Percentiles rank a stretch among this genome's conserved stretches.
phyloP scores from a whole-genome alignment of 2,329 filamentous ascomycete genomes.

The Verticillium klebahnii region DNA sequence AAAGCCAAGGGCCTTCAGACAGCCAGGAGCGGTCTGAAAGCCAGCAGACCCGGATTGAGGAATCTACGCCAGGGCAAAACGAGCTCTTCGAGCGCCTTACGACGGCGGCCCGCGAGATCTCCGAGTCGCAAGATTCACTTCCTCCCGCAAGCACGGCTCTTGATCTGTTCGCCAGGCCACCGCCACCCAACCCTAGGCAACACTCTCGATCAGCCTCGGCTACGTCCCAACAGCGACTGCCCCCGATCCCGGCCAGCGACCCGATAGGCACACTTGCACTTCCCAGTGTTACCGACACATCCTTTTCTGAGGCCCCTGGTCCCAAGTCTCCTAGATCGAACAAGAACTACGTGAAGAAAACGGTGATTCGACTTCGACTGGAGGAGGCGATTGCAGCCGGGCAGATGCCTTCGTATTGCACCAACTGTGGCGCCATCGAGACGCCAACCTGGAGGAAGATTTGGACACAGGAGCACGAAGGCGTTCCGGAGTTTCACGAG shows the following conservation, averaged over 20 bases:
- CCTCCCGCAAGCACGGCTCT: background rate
- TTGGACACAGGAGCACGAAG: slow-evolving; percentile 64
- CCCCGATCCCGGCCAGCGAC: slow-evolving; percentile 25
- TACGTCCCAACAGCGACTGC: slow-evolving; percentile 16
- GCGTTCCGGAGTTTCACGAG: slow-evolving; percentile 58
- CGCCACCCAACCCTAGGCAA: background rate
- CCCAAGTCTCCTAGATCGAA: slow-evolving; percentile 48
- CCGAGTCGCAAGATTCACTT: background rate
- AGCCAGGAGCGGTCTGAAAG: background rate
- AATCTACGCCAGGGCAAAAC: background rate
- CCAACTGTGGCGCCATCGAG: slow-evolving; percentile 91
- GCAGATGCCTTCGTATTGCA: slow-evolving; percentile 81
- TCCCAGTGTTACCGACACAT: slow-evolving; percentile 17
- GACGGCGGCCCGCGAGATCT: background rate
- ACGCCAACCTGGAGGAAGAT: slow-evolving; percentile 96
- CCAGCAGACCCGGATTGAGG: background rate
- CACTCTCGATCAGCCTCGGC: slow-evolving; percentile 15
- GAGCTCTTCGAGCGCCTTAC: background rate
- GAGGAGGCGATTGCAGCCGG: slow-evolving; percentile 68
- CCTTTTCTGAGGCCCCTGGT: slow-evolving; percentile 27
- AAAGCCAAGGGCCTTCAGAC: background rate
- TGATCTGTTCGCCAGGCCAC: background rate
- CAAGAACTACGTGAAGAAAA: slow-evolving; percentile 62
- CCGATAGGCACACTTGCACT: slow-evolving; percentile 26
- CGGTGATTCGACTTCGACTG: slow-evolving; percentile 53